A percentile compares a stretch with the other conserved stretches of the same genome.
Conservation (phyloP, 2,329 filamentous ascomycete genomes). For the Cadophora luteo-olivacea region DNA sequence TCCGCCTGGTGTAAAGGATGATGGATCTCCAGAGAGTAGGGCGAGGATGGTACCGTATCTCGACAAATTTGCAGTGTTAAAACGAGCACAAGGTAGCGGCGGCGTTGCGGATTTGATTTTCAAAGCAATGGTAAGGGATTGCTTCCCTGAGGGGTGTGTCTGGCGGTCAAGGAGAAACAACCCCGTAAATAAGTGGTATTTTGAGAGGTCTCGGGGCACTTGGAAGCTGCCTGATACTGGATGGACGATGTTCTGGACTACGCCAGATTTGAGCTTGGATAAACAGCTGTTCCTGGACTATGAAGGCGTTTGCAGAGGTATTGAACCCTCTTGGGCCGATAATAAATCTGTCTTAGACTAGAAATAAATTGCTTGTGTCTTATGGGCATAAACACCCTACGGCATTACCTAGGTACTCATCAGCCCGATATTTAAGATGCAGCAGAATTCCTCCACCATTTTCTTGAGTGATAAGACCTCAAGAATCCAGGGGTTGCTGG, state of each 20-base stretch:
- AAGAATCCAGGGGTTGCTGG: not conserved
- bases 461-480: not conserved
- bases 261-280: slow-evolving; percentile 64
- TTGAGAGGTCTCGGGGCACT: slow-evolving; percentile 84
- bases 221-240: slow-evolving; percentile 82
- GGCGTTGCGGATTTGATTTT: slow-evolving; percentile 97
- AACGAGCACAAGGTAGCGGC: slow-evolving; percentile 84
- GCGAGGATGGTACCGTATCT: slow-evolving; percentile 85
- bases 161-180: slow-evolving; percentile 89
- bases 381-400: not conserved
- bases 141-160: slow-evolving; percentile 87
- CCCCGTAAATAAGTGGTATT: slow-evolving; percentile 99
- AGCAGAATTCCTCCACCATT: too few relatives aligned
- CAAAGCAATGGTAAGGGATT: slow-evolving; percentile 90
- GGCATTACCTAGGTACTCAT: too few relatives aligned
- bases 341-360: slow-evolving; percentile 64
- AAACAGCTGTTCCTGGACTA: slow-evolving; percentile 68
- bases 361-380: not conserved
- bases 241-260: slow-evolving; percentile 99
- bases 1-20: slow-evolving; percentile 64
- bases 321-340: slow-evolving; percentile 70
- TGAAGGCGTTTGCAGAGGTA: slow-evolving; percentile 73
- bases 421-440: too few relatives aligned
- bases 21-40: slow-evolving; percentile 56
- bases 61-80: slow-evolving; percentile 96